A percentile compares a stretch with the other conserved stretches of the same genome.
phyloP scores from a whole-genome alignment of 139 green algal species.

The Nannochloris sp. region DNA sequence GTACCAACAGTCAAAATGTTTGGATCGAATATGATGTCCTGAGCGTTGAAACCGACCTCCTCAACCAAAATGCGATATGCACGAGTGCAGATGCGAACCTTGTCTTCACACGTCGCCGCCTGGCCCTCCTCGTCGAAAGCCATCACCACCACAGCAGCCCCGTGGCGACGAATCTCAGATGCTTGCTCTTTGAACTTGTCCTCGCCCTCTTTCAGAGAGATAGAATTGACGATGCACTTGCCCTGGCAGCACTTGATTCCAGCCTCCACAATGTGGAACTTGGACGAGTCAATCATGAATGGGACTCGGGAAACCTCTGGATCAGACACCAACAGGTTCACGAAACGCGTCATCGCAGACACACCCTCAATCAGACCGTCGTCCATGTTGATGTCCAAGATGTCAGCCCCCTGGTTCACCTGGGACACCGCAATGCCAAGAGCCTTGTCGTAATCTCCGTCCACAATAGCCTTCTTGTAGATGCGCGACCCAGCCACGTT shows the following conservation, averaged over 20 bases:
- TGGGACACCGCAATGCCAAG: constrained; percentile 26
- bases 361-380: constrained; percentile 95
- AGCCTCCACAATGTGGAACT: constrained; percentile 95
- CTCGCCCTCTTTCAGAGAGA: constrained; percentile 96
- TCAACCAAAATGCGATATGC: constrained; percentile 94
- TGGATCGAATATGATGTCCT: constrained; percentile 99
- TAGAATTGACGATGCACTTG: constrained; percentile 98
- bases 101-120: constrained; percentile 62
- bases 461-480: constrained; percentile 96
- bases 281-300: constrained; percentile 98
- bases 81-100: constrained; percentile 86
- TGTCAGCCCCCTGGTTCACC: constrained; percentile 70
- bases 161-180: constrained; percentile 70
- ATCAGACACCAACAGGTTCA: constrained; percentile 94
- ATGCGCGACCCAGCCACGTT: constrained; percentile 91
- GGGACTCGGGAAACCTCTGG: constrained; percentile 87
- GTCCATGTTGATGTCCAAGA: constrained; percentile 99
- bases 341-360: constrained; percentile 88
- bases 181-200: constrained; percentile 82
- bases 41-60: constrained; percentile 83
- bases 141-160: constrained; percentile 96
- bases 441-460: constrained; percentile 91
- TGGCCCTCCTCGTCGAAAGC: constrained; percentile 95
- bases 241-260: constrained; percentile 93
- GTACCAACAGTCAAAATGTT: constrained; percentile 98